phyloP scores from a whole-genome alignment of 2,329 filamentous ascomycete species.

The Plectosphaerella cucumerina region DNA sequence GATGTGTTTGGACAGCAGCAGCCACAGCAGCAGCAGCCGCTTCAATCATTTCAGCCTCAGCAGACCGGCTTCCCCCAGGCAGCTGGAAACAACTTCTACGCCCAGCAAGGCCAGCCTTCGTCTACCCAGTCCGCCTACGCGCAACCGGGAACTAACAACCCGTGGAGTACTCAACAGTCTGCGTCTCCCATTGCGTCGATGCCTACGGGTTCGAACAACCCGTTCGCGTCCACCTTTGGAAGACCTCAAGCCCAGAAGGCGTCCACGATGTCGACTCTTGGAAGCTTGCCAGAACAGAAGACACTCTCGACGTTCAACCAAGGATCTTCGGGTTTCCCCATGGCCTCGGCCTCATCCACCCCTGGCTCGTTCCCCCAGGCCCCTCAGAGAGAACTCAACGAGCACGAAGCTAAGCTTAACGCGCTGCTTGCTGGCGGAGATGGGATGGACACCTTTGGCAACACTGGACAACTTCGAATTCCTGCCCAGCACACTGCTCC shows the following conservation, averaged over 20 bases:
- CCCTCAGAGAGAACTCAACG: conserved; percentile 52
- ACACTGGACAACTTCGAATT: conserved; percentile 92
- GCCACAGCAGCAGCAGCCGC: conserved; percentile 31
- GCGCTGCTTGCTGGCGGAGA: conserved; percentile 81
- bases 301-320: conserved; percentile 58
- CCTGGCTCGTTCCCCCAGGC: conserved; percentile 7
- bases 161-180: conserved; percentile 67
- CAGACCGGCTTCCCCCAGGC: conserved; percentile 29
- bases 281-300: conserved; percentile 79
- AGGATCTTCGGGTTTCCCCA: conserved; percentile 23
- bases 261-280: conserved; percentile 64
- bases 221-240: conserved; percentile 75
- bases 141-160: conserved; percentile 87
- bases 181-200: conserved; percentile 70
- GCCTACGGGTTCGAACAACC: conserved; percentile 95
- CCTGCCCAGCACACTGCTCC: conserved; percentile 95
- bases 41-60: conserved; percentile 38
- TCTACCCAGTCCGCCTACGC: conserved; percentile 54
- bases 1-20: conserved; percentile 65
- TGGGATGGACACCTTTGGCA: conserved; percentile 95
- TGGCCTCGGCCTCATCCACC: neutral
- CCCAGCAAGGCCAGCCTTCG: conserved; percentile 34
- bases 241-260: conserved; percentile 54
- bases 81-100: conserved; percentile 52
- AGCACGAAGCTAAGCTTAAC: conserved; percentile 75